Conservation (phyloP, 1,139 yeast species). For the Kodamaea arcana region DNA sequence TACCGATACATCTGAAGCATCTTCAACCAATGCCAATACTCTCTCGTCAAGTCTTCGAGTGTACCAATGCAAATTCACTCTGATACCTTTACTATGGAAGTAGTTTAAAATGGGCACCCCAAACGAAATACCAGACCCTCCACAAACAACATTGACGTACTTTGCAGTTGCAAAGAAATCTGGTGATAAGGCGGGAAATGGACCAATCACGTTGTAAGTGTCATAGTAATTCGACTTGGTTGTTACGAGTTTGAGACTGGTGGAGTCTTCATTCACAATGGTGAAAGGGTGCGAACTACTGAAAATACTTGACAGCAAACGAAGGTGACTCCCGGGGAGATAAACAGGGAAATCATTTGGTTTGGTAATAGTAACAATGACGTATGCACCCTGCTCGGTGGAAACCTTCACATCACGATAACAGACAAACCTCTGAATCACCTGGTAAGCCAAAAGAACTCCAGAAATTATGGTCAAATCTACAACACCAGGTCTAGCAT, state of each 20-base stretch:
- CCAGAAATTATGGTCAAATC: constrained; percentile 22
- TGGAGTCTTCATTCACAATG: constrained; percentile 10
- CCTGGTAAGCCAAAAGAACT: constrained; percentile 22
- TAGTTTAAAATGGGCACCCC: constrained; percentile 57
- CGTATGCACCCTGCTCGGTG: constrained; percentile 5
- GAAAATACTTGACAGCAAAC: constrained; percentile 21
- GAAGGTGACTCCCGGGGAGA: constrained; percentile 36
- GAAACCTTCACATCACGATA: constrained; percentile 7
- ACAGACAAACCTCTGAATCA: constrained; percentile 17
- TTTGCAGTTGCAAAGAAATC: constrained; percentile 39
- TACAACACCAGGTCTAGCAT: constrained; percentile 43
- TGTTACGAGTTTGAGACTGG: constrained; percentile 22
- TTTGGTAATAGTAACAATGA: constrained; percentile 21
- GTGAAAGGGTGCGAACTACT: constrained; percentile 39
- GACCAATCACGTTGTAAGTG: constrained; percentile 20
- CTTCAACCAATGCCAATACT: no score
- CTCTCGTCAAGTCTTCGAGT: constrained; percentile 26
- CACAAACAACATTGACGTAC: constrained; percentile 61
- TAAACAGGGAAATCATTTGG: constrained; percentile 26
- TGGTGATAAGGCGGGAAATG: constrained; percentile 25
- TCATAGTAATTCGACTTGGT: constrained; percentile 15
- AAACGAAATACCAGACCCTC: constrained; percentile 83
- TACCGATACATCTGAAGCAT: no score
- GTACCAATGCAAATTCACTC: constrained; percentile 47
- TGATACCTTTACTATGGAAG: constrained; percentile 16